phyloP scores from a whole-genome alignment of 1,139 yeast species.

The Geotrichum histeridarum region DNA sequence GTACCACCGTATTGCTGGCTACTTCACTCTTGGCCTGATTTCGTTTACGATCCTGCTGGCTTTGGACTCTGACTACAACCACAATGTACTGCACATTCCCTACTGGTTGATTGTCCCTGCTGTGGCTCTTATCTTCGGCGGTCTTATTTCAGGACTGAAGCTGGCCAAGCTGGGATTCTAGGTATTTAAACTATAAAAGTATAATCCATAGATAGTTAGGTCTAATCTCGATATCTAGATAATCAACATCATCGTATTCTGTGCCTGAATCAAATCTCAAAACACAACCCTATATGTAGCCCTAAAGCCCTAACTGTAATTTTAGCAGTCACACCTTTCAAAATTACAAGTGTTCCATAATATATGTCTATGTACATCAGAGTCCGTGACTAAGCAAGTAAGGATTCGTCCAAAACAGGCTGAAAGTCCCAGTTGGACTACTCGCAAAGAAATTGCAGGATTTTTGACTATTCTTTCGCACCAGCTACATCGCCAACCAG shows the following conservation, averaged over 20 bases:
- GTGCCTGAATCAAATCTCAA: not conserved
- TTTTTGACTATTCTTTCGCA: constrained; percentile 17
- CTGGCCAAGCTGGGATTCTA: constrained; percentile 10
- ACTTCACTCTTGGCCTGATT: constrained; percentile 24
- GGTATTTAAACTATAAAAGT: not conserved
- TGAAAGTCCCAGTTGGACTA: too few relatives aligned
- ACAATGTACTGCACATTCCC: constrained; percentile 26
- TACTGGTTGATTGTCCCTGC: constrained; percentile 22
- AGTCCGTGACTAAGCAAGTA: too few relatives aligned
- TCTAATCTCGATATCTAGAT: not conserved
- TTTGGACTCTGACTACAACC: constrained; percentile 30
- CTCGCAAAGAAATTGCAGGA: constrained; percentile 7
- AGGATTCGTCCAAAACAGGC: too few relatives aligned
- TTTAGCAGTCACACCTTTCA: not conserved
- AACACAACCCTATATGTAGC: not conserved
- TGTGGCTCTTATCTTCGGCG: constrained; percentile 2
- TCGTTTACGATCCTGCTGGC: constrained; percentile 29
- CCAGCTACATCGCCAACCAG: constrained; percentile 15
- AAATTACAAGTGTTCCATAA: too few relatives aligned
- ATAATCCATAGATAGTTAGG: not conserved
- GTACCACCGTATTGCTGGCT: constrained; percentile 33
- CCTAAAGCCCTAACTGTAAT: constrained; percentile 7
- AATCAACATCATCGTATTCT: too few relatives aligned
- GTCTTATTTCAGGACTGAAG: constrained; percentile 5
- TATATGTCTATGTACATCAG: too few relatives aligned